Base-by-base conservation (phyloP, 768 basidiomycete genomes). In the Pisolithus sp. region DNA sequence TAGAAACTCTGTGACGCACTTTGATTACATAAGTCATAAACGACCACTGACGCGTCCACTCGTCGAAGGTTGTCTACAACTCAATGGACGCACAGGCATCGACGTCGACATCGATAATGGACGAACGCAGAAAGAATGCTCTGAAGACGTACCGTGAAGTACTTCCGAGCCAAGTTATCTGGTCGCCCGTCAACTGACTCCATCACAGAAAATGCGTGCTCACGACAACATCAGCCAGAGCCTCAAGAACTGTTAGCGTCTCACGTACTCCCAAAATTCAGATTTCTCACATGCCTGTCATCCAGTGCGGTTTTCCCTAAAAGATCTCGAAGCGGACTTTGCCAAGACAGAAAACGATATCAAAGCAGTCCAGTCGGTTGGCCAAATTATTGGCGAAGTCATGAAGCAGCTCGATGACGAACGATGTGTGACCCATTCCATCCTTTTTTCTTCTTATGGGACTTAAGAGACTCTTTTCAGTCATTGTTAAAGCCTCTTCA, bases 391-490 rank as follows among this genome's bases (percentile, higher is more conserved):
- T 50, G 96, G 93, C 55, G 96, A 99, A 72, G 92, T 99, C 51
- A 86, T 98, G 83, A 97, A 97, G 71, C 94, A 99, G 67, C 74
- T 99, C 9, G 96, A 98, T 62, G 93, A 96, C 56, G 95, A 98
- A 70, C 79, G 96, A 70, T 98, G 95, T 95, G 90, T 76, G 18
- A 41, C 23, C 42, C 15, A 0, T 17, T 31, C 8, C 50, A 24
- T 15, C 21, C 2, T 20, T 23, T 23, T 34, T 13, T 8, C 12
- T 15, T 39, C 15, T 21, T 21, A 37, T 41, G 4, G n/a, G 24
- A 26, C 5, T 38, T 2, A 17, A 1, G 36, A 15, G 13, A 15
- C 34, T 12, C 24, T 17, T 47, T 52, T 26, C 52, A 89, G 95
- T 98, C 71, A 99, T 99, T 59, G 96, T 99, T 57, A 99, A 99